Evolutionary conservation across 2,329 filamentous ascomycete species (phyloP).

Genomic region (Dactylellina cionopaga): DNA sequence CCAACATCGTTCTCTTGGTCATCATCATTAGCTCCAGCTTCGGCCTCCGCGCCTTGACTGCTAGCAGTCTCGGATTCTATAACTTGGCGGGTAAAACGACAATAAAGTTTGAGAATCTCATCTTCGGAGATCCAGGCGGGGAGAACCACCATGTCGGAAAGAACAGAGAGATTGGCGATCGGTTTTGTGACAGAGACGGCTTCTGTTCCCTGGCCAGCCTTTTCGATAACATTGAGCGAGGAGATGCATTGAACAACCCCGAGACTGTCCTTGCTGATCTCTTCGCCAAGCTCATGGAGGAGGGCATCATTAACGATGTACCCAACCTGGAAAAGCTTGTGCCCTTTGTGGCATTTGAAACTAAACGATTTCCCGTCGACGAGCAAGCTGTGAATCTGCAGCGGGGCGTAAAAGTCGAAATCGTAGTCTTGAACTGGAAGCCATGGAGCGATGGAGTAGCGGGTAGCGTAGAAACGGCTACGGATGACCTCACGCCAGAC

Average conservation of each 20-base stretch:
- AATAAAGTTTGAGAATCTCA: constrained; percentile 31
- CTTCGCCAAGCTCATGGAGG: constrained; percentile 2
- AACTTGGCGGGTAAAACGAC: constrained; percentile 9
- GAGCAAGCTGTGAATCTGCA: constrained; percentile 32
- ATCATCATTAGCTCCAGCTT: background rate
- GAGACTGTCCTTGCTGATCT: background rate
- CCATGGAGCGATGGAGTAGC: constrained; percentile 32
- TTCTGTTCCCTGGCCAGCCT: background rate
- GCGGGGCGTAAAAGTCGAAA: constrained; percentile 22
- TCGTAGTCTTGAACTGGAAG: constrained; percentile 30
- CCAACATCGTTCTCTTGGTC: background rate
- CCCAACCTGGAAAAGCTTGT: background rate
- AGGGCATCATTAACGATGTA: constrained; percentile 4
- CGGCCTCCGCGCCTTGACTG: background rate
- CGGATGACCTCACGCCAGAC: constrained; percentile 39
- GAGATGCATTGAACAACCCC: constrained; percentile 10
- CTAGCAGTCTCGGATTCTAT: background rate
- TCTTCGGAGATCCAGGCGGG: constrained; percentile 22
- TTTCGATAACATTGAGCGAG: constrained; percentile 28
- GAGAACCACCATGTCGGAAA: constrained; percentile 37
- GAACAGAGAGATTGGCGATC: constrained; percentile 22
- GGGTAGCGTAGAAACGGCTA: background rate
- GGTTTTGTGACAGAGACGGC: background rate
- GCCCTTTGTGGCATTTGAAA: constrained; percentile 28
- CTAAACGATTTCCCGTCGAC: constrained; percentile 12